Conservation (phyloP, 2,329 filamentous ascomycete species). For the Stylonectria norvegica region DNA sequence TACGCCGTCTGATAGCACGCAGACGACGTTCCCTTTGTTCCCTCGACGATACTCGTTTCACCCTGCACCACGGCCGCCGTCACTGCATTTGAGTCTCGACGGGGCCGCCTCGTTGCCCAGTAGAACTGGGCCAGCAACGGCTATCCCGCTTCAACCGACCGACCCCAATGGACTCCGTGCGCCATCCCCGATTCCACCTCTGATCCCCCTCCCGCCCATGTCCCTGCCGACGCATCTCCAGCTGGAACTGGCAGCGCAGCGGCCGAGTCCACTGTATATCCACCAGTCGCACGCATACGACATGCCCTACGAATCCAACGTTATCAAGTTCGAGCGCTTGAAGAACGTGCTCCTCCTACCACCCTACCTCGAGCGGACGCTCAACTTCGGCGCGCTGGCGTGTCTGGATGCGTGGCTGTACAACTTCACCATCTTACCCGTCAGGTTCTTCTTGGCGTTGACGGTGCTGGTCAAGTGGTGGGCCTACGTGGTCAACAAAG, state of each 20-base stretch:
- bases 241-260: constrained; percentile 59
- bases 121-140: constrained; percentile 22
- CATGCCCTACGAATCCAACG: constrained; percentile 83
- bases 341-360: constrained; percentile 85
- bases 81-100: constrained; percentile 43
- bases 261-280: constrained; percentile 64
- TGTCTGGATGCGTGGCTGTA: constrained; percentile 96
- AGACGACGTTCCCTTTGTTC: constrained; percentile 28
- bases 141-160: constrained; percentile 23
- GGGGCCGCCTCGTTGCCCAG: constrained; percentile 12
- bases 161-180: constrained; percentile 29
- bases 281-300: constrained; percentile 56
- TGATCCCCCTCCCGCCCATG: constrained; percentile 63
- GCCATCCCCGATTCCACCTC: constrained; percentile 49
- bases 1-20: constrained; percentile 25
- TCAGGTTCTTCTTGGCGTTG: constrained; percentile 80
- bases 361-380: constrained; percentile 74
- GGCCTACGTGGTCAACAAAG: constrained; percentile 66
- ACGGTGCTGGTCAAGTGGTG: constrained; percentile 77
- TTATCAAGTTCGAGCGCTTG: constrained; percentile 86
- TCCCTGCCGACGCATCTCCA: constrained; percentile 63
- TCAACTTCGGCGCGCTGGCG: constrained; percentile 84
- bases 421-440: constrained; percentile 89
- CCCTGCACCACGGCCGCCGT: constrained; percentile 39
- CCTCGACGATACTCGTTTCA: constrained; percentile 51